phyloP scores from a whole-genome alignment of 2,329 filamentous ascomycete genomes.

The Diaporthe vexans region DNA sequence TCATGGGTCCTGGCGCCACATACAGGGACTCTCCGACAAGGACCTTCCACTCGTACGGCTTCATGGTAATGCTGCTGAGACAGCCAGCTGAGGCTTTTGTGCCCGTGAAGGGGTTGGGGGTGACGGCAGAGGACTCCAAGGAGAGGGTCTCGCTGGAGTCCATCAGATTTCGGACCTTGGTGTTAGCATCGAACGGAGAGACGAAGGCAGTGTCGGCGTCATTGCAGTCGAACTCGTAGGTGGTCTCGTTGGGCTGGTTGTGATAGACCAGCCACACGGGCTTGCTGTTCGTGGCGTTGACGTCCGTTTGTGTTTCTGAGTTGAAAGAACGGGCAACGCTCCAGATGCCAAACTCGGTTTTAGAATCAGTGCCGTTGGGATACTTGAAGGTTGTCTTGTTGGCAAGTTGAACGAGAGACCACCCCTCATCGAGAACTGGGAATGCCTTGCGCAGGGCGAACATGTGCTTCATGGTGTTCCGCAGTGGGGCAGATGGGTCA shows the following conservation, averaged over 20 bases:
- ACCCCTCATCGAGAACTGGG: constrained; percentile 72
- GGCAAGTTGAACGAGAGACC: constrained; percentile 66
- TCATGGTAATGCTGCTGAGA: constrained; percentile 63
- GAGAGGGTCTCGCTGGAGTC: constrained; percentile 55
- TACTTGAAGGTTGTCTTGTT: constrained; percentile 66
- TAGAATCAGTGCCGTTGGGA: constrained; percentile 56
- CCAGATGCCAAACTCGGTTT: constrained; percentile 66
- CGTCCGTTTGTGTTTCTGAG: constrained; percentile 62
- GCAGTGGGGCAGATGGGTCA: constrained; percentile 72
- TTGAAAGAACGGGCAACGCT: constrained; percentile 67
- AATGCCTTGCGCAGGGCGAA: constrained; percentile 70
- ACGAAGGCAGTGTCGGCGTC: constrained; percentile 62
- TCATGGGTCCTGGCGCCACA: constrained; percentile 65
- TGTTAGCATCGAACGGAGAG: constrained; percentile 66
- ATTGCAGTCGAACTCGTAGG: constrained; percentile 60
- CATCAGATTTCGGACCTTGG: constrained; percentile 72
- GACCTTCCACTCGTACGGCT: constrained; percentile 69
- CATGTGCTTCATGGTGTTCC: constrained; percentile 73
- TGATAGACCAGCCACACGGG: constrained; percentile 63
- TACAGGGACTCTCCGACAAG: constrained; percentile 68
- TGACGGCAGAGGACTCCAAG: constrained; percentile 60
- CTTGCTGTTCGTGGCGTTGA: constrained; percentile 57
- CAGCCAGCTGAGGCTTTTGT: constrained; percentile 58
- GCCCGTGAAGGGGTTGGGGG: constrained; percentile 39
- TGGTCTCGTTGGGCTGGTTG: constrained; percentile 62